Conservation (phyloP, 2,329 filamentous ascomycete species). For the Aspergillus arachidicola region DNA sequence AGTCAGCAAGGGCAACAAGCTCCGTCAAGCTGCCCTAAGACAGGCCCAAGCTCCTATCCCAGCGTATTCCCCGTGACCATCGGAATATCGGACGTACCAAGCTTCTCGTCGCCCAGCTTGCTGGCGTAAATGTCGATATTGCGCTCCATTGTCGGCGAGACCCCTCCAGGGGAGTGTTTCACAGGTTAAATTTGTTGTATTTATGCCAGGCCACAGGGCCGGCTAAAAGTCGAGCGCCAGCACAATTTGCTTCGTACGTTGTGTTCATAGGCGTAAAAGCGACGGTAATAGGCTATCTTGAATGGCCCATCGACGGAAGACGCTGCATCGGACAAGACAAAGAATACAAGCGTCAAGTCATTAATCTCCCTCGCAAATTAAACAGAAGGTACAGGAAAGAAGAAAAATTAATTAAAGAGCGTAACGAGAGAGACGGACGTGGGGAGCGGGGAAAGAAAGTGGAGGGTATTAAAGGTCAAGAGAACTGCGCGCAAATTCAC, state of each 20-base stretch:
- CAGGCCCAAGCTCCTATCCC: not conserved
- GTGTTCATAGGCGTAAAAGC: slow-evolving; percentile 34
- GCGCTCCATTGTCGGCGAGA: slow-evolving; percentile 42
- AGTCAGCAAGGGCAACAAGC: slow-evolving; percentile 10
- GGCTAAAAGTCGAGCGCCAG: slow-evolving; percentile 34
- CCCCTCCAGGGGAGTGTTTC: slow-evolving; percentile 25
- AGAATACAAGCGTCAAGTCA: slow-evolving; percentile 34
- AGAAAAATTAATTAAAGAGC: slow-evolving; percentile 19
- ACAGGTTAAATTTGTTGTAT: slow-evolving; percentile 22
- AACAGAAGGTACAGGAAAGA: slow-evolving; percentile 7
- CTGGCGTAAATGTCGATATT: slow-evolving; percentile 54
- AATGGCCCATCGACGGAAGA: slow-evolving; percentile 27
- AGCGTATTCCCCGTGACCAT: not conserved
- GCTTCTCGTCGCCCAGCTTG: slow-evolving; percentile 51
- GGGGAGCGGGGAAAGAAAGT: slow-evolving; percentile 19
- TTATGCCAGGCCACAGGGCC: slow-evolving; percentile 43
- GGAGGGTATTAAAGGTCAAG: slow-evolving; percentile 21
- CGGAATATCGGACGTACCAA: slow-evolving; percentile 43
- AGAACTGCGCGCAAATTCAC: slow-evolving; percentile 34
- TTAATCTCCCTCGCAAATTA: slow-evolving; percentile 25
- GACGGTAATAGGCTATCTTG: slow-evolving; percentile 26
- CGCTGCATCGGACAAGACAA: slow-evolving; percentile 28
- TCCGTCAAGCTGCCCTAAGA: not conserved
- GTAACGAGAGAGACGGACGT: slow-evolving; percentile 16
- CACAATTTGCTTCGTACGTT: slow-evolving; percentile 24